Base-by-base conservation (phyloP, 495 filamentous ascomycete species). In the Elasticomyces elasticus region DNA sequence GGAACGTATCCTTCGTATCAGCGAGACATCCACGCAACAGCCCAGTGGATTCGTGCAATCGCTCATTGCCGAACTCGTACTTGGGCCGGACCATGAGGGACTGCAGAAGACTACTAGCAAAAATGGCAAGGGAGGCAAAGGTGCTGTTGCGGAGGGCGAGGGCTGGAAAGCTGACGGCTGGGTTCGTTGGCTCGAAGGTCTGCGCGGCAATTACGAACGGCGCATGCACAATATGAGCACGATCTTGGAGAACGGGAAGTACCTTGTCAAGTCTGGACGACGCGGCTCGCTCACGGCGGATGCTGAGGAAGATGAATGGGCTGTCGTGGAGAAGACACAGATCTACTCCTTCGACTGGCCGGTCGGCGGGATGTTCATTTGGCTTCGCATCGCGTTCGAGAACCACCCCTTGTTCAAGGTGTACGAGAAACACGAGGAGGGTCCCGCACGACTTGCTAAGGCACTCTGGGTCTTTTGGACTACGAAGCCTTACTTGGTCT, bases 341-440 rank as follows among this genome's bases (percentile, higher is more conserved):
- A 79, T 95, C 61, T 87, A 79, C 66, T 72, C 79, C 43, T 95
- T 92, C 63, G 63, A 72, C 43, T 84, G 82, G 75, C 91, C 90
- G 0, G 77, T 59, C 11, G 91, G 82, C 15, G 91, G 91, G 58
- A 95, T 95, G 90, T 95, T 95, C 65, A 67, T 92, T 22, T 97
- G 90, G 90, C 58, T 95, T 0, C 72, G 78, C 19, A 60, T 92
- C 22, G 66, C 77, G 41, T 79, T 91, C 53, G 74, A 82, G 12
- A 70, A 69, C 0, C 90, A 97, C 60, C 88, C 89, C 9, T 72
- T 94, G 20, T 53, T 54, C 44, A 23, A 23, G 41, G 50, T 44
- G 1, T 60, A 54, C 50, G 78, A 67, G 33, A 69, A 72, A 6
- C 68, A 69, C 25, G 69, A 72, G 56, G 65, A 67, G 12, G 35